A percentile compares a stretch with the other conserved stretches of the same genome.
Conservation (phyloP, 371 early-diverging fungal species). For the Basidiobolus meristosporus region DNA sequence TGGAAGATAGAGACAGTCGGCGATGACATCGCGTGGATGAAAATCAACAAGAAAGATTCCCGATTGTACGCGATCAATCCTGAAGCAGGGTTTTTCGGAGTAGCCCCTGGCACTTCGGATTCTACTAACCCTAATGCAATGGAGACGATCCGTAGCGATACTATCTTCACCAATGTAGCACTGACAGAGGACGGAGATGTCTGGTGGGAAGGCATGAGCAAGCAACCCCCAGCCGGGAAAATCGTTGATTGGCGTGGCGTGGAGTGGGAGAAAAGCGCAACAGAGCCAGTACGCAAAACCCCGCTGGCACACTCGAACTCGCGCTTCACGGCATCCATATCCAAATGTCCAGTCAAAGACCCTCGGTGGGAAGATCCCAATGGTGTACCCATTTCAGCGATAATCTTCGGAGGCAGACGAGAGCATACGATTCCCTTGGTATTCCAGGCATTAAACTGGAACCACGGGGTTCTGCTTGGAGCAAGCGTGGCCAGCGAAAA, state of each 20-base stretch:
- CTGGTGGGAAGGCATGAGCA: constrained; percentile 23
- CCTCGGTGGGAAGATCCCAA: constrained; percentile 17
- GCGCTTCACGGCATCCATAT: constrained; percentile 13
- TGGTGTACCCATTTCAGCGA: constrained; percentile 20
- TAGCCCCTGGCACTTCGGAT: constrained; percentile 18
- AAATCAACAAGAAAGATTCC: constrained; percentile 12
- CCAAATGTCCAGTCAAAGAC: constrained; percentile 15
- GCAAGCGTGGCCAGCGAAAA: constrained; percentile 16
- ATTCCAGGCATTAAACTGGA: constrained; percentile 17
- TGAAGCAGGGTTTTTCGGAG: constrained; percentile 24
- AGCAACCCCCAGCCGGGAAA: constrained; percentile 13
- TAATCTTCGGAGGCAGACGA: constrained; percentile 20
- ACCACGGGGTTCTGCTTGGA: constrained; percentile 18
- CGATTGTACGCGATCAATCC: constrained; percentile 21
- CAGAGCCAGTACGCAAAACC: constrained; percentile 3
- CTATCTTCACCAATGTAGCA: constrained; percentile 20
- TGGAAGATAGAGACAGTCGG: constrained; percentile 19
- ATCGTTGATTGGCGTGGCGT: constrained; percentile 15
- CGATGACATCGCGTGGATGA: constrained; percentile 20
- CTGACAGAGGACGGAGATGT: constrained; percentile 16
- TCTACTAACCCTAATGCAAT: constrained; percentile 19
- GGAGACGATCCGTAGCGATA: constrained; percentile 11
- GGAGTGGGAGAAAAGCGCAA: constrained; percentile 11
- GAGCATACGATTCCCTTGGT: constrained; percentile 15
- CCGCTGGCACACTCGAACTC: constrained; percentile 19